Evolutionary conservation across 352 stramenopile species (phyloP).

Genomic region (Phytophthora foliorum): DNA sequence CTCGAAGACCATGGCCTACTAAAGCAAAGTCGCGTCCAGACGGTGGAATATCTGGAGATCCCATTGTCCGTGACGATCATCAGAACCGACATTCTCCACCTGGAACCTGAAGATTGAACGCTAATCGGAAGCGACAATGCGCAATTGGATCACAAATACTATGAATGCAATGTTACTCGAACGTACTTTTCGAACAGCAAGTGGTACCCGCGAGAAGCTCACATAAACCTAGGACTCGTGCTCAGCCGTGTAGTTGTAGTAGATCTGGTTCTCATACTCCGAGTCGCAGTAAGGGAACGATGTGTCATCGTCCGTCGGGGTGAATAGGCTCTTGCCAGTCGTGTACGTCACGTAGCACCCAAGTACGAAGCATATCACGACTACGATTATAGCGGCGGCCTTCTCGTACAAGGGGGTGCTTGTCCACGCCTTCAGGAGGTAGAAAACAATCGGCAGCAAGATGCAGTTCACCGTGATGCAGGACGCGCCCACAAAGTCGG

Average conservation of each 20-base stretch:
- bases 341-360: conserved; percentile 37
- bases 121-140: too few species aligned
- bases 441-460: conserved; percentile 48
- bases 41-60: conserved; percentile 59
- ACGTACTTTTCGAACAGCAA: neutral
- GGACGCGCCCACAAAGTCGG: conserved; percentile 49
- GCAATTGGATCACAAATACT: neutral
- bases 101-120: conserved; percentile 22
- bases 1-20: conserved; percentile 69
- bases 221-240: conserved; percentile 22
- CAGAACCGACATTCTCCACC: conserved; percentile 49
- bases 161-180: conserved; percentile 1
- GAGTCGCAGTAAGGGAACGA: conserved; percentile 39
- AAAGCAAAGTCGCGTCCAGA: conserved; percentile 43
- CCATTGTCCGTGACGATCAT: conserved; percentile 53
- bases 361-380: conserved; percentile 24
- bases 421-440: conserved; percentile 38
- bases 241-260: conserved; percentile 43
- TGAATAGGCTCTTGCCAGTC: conserved; percentile 32
- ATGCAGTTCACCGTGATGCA: conserved; percentile 50
- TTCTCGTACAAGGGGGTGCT: conserved; percentile 28
- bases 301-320: conserved; percentile 10
- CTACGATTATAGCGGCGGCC: conserved; percentile 15
- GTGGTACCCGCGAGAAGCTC: neutral
- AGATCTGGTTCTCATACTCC: conserved; percentile 45